Evolutionary conservation across 192 early-diverging fungal species (phyloP).

Genomic region (Coemansia umbellata): DNA sequence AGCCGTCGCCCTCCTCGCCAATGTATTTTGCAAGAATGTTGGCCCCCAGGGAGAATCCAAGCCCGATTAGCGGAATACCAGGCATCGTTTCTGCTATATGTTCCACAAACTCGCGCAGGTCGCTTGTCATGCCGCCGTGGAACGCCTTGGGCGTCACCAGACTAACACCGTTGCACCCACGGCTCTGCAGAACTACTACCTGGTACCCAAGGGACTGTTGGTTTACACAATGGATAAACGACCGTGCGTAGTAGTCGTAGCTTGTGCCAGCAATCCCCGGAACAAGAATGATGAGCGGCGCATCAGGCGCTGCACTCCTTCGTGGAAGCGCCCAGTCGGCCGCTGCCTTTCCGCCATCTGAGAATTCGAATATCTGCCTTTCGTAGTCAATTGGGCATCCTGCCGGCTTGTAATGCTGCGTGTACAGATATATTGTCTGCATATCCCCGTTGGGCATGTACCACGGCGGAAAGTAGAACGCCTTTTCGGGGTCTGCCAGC

Average conservation of each 20-base stretch:
- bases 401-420: constrained; percentile 47
- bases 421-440: constrained; percentile 63
- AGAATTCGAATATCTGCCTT: constrained; percentile 46
- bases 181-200: constrained; percentile 79
- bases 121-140: constrained; percentile 77
- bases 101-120: constrained; percentile 52
- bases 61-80: constrained; percentile 66
- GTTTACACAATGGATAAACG: constrained; percentile 33
- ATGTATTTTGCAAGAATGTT: constrained; percentile 92
- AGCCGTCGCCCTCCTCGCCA: constrained; percentile 73
- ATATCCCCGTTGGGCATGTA: constrained; percentile 72
- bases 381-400: constrained; percentile 39
- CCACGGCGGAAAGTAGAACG: constrained; percentile 63
- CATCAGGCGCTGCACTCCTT: not conserved
- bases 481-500: constrained; percentile 51
- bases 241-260: constrained; percentile 46
- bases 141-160: constrained; percentile 76
- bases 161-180: constrained; percentile 78
- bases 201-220: constrained; percentile 59
- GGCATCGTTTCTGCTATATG: constrained; percentile 51
- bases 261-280: constrained; percentile 45
- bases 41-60: constrained; percentile 90
- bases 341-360: constrained; percentile 40
- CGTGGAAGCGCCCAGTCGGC: constrained; percentile 44
- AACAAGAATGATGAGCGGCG: constrained; percentile 36